Conservation (phyloP, 495 filamentous ascomycete genomes). For the Lophiotrema nucula region DNA sequence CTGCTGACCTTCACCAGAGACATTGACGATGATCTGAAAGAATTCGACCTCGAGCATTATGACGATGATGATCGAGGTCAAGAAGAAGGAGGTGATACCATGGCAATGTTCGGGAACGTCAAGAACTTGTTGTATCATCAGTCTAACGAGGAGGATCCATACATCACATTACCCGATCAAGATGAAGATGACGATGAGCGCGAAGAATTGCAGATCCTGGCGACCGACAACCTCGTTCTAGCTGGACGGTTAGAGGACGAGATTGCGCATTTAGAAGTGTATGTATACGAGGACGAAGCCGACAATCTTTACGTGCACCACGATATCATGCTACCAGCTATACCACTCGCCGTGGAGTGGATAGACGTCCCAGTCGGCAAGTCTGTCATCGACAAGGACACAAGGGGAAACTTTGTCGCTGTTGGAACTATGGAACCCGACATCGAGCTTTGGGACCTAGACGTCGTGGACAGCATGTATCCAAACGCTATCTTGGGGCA, state of each 20-base stretch:
- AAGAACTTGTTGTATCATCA: conserved; percentile 90
- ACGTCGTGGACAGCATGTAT: conserved; percentile 94
- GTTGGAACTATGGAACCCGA: conserved; percentile 97
- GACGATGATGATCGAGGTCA: conserved; percentile 67
- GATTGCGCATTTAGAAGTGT: conserved; percentile 92
- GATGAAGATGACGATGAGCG: conserved; percentile 84
- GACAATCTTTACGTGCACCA: conserved; percentile 99
- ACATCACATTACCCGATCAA: conserved; percentile 80
- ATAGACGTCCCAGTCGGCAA: conserved; percentile 82
- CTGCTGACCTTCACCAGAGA: conserved; percentile 40
- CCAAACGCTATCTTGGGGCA: conserved; percentile 96
- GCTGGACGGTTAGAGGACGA: conserved; percentile 95
- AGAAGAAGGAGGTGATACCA: conserved; percentile 51
- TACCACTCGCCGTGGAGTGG: conserved; percentile 95
- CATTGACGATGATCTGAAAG: conserved; percentile 84
- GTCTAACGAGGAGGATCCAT: conserved; percentile 89
- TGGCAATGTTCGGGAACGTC: conserved; percentile 94
- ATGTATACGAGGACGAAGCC: conserved; percentile 90
- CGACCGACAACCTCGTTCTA: conserved; percentile 87
- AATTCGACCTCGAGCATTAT: conserved; percentile 95
- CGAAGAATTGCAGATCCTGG: conserved; percentile 89
- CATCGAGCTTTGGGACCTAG: conserved; percentile 97
- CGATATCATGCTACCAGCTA: conserved; percentile 98
- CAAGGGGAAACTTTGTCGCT: conserved; percentile 79
- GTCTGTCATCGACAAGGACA: conserved; percentile 47